Evolutionary conservation across 768 basidiomycete species (phyloP).

Genomic region (Amanita molliuscula): DNA sequence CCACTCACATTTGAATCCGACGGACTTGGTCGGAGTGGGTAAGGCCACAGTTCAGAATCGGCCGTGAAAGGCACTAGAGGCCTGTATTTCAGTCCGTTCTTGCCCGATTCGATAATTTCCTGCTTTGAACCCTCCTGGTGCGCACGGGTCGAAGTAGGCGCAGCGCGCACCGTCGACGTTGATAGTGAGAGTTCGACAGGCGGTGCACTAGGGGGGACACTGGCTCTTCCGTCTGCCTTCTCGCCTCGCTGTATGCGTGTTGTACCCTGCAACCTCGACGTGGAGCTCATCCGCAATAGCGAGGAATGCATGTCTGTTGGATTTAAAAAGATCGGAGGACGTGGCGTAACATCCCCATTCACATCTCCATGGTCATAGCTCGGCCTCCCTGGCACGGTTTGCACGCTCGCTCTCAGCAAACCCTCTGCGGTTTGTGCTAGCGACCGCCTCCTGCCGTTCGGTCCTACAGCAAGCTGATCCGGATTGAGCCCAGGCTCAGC

Average conservation of each 20-base stretch:
- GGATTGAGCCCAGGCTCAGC: conserved; percentile 20
- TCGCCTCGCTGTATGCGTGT: conserved; percentile 2
- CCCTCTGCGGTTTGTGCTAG: conserved; percentile 13
- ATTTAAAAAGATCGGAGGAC: conserved; percentile 8
- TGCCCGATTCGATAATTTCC: background rate
- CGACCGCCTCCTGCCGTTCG: conserved; percentile 23
- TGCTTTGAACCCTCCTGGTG: background rate
- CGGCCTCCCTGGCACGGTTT: background rate
- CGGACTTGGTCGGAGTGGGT: conserved; percentile 33
- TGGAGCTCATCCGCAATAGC: conserved; percentile 2
- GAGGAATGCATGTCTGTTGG: conserved; percentile 10
- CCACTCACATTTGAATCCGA: background rate
- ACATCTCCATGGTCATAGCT: conserved; percentile 15
- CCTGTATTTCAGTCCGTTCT: conserved; percentile 18
- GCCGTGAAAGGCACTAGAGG: conserved; percentile 51
- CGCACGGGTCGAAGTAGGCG: background rate
- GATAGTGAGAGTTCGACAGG: conserved; percentile 3
- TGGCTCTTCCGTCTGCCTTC: background rate
- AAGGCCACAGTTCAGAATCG: conserved; percentile 65
- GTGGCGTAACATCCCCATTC: conserved; percentile 54
- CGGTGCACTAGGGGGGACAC: conserved; percentile 2
- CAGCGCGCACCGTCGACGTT: conserved; percentile 4
- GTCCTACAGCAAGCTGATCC: conserved; percentile 18
- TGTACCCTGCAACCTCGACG: conserved; percentile 1
- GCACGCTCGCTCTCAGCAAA: background rate